Evolutionary conservation across 1,284 basidiomycete genomes (phyloP).

Genomic region (Schizopora paradoxa): DNA sequence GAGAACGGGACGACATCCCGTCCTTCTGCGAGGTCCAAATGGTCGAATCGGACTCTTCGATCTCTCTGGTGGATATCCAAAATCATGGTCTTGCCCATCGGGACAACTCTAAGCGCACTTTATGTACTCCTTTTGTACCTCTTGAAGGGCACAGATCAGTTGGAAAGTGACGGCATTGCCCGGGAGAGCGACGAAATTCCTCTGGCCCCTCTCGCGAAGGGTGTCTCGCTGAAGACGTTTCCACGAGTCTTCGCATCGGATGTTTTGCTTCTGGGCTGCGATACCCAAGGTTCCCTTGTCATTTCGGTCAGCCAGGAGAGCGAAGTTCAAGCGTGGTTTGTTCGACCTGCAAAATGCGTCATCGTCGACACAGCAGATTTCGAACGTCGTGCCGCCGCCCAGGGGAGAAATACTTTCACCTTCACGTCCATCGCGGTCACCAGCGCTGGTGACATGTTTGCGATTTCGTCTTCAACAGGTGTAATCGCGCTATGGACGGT

Average conservation of each 20-base stretch:
- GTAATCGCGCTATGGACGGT: slow-evolving; percentile 53
- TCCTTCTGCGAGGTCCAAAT: slow-evolving; percentile 30
- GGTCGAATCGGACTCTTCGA: slow-evolving; percentile 45
- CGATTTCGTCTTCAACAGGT: slow-evolving; percentile 61
- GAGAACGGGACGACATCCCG: slow-evolving; percentile 26
- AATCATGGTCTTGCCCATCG: slow-evolving; percentile 83
- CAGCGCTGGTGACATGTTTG: slow-evolving; percentile 49
- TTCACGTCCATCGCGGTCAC: slow-evolving; percentile 59
- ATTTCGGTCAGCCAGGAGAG: slow-evolving; percentile 75
- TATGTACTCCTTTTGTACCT: slow-evolving; percentile 85
- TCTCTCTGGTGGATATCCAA: slow-evolving; percentile 71
- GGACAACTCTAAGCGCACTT: slow-evolving; percentile 67
- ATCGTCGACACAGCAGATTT: slow-evolving; percentile 48
- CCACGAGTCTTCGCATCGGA: slow-evolving; percentile 76
- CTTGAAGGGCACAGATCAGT: slow-evolving; percentile 85
- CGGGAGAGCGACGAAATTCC: slow-evolving; percentile 34
- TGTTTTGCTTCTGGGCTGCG: slow-evolving; percentile 73
- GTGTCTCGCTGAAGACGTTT: slow-evolving; percentile 60
- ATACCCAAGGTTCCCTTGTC: slow-evolving; percentile 56
- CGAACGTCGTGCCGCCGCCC: slow-evolving; percentile 42
- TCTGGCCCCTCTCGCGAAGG: slow-evolving; percentile 37
- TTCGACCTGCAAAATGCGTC: slow-evolving; percentile 37
- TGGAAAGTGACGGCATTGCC: slow-evolving; percentile 88
- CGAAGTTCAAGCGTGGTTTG: slow-evolving; percentile 66
- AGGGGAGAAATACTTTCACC: slow-evolving; percentile 40